A percentile compares a stretch with the other conserved stretches of the same genome.
Conservation (phyloP, 1,139 yeast genomes). For the Lodderomyces parapsilosis region DNA sequence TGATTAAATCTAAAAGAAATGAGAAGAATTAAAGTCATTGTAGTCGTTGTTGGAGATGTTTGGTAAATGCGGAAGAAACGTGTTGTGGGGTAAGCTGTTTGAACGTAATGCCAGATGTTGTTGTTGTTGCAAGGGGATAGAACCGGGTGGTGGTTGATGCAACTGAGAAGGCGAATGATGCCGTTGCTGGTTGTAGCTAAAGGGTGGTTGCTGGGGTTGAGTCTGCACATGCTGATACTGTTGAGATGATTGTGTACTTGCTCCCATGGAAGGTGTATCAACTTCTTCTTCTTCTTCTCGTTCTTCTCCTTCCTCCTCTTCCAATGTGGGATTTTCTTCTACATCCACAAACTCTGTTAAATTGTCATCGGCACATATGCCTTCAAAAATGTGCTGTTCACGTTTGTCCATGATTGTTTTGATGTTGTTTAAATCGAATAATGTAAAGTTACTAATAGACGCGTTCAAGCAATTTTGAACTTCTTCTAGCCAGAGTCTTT, state of each 20-base stretch:
- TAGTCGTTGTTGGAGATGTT: slow-evolving; percentile 5
- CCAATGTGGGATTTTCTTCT: slow-evolving; percentile 11
- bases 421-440: slow-evolving; percentile 15
- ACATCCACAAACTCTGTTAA: slow-evolving; percentile 15
- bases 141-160: slow-evolving; percentile 3
- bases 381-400: slow-evolving; percentile 16
- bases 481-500: slow-evolving; percentile 15
- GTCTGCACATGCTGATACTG: too few species aligned
- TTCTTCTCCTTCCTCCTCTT: slow-evolving; percentile 12
- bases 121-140: neutral
- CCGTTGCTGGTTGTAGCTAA: neutral
- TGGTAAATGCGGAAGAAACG: slow-evolving; percentile 7
- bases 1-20: slow-evolving; percentile 9
- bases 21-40: slow-evolving; percentile 12
- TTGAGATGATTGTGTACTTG: neutral
- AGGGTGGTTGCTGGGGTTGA: slow-evolving; percentile 3
- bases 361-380: slow-evolving; percentile 17
- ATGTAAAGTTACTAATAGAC: slow-evolving; percentile 14
- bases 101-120: slow-evolving; percentile 1
- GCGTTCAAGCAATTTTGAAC: slow-evolving; percentile 11
- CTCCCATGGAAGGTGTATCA: too few species aligned
- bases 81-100: slow-evolving; percentile 3
- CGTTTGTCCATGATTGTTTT: slow-evolving; percentile 13
- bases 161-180: neutral
- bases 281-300: slow-evolving; percentile 6